These are phyloP conservation scores for Phytophthora fragariae DNA, from an alignment of 352 stramenopile species.

Conservation along the genomic window DNA sequence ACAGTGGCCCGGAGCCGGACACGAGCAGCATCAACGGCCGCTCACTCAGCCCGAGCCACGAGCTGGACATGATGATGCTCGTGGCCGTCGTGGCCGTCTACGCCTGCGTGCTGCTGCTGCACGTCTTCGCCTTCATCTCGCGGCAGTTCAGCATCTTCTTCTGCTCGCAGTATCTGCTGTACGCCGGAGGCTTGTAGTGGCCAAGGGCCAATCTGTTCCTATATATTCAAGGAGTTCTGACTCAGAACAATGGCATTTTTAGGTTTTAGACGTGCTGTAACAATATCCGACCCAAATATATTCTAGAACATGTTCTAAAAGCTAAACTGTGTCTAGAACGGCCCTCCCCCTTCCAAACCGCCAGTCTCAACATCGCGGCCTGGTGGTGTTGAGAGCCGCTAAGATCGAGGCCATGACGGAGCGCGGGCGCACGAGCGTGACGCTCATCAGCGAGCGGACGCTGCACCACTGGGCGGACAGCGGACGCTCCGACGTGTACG, in stretches of 20 bases:
- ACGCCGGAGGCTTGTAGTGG: conserved; percentile 21
- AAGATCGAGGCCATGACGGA: conserved; percentile 42
- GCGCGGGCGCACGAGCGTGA: conserved; percentile 30
- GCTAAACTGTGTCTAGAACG: no score
- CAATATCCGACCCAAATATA: not conserved
- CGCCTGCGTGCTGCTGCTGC: conserved; percentile 54
- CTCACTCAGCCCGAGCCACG: conserved; percentile 33
- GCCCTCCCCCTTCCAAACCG: conserved; percentile 5
- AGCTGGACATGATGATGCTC: conserved; percentile 56
- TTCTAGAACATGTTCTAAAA: not conserved
- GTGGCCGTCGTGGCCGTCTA: conserved; percentile 59
- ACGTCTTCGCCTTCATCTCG: conserved; percentile 63
- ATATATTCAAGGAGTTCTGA: no score
- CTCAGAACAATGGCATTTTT: no score
- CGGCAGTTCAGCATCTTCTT: conserved; percentile 77
- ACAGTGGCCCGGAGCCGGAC: not conserved
- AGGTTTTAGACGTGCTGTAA: not conserved
- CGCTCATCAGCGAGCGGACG: conserved; percentile 61
- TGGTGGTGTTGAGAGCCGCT: conserved; percentile 15
- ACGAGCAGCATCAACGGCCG: conserved; percentile 24
- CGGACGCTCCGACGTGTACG: conserved; percentile 65
- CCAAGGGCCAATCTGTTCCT: no score
- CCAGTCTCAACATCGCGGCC: conserved; percentile 14
- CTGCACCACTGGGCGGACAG: conserved; percentile 75
- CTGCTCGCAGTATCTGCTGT: conserved; percentile 72